phyloP scores from a whole-genome alignment of 495 filamentous ascomycete species.

The Glarea lozoyensis region DNA sequence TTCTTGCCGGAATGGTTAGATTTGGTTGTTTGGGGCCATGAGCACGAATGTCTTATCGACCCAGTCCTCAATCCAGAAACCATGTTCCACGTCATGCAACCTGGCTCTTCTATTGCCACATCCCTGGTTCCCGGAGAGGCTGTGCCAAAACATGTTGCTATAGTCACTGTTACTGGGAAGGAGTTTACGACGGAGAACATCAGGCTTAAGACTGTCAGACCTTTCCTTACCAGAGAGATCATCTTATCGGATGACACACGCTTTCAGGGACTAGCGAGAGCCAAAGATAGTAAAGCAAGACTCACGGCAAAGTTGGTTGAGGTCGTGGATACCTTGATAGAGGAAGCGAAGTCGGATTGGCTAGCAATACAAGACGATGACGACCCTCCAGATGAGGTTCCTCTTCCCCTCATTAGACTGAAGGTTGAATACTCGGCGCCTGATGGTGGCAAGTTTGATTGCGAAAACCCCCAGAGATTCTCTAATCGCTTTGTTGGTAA shows the following conservation, averaged over 20 bases:
- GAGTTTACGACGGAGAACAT: conserved; percentile 76
- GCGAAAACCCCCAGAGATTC: conserved; percentile 93
- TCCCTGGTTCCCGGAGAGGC: conserved; percentile 87
- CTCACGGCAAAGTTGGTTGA: conserved; percentile 66
- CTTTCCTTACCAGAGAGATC: conserved; percentile 83
- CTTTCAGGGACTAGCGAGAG: conserved; percentile 67
- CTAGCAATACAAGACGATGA: conserved; percentile 53
- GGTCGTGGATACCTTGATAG: conserved; percentile 77
- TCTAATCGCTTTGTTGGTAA: conserved; percentile 86
- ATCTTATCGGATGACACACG: conserved; percentile 64
- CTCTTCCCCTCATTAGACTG: conserved; percentile 77
- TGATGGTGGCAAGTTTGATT: conserved; percentile 78
- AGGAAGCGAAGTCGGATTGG: conserved; percentile 78
- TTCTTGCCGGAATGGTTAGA: conserved; percentile 90
- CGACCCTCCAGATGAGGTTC: conserved; percentile 47
- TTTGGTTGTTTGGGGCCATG: conserved; percentile 92
- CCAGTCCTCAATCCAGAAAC: conserved; percentile 75
- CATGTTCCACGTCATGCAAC: conserved; percentile 93
- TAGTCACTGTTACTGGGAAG: conserved; percentile 74
- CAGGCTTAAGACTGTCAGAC: conserved; percentile 78
- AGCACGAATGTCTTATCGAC: conserved; percentile 92
- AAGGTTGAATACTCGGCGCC: conserved; percentile 86
- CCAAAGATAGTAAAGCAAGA: conserved; percentile 72
- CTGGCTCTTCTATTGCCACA: conserved; percentile 91
- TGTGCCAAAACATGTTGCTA: conserved; percentile 80